phyloP scores from a whole-genome alignment of 805 yeast genomes.

The Hanseniaspora thailandica region DNA sequence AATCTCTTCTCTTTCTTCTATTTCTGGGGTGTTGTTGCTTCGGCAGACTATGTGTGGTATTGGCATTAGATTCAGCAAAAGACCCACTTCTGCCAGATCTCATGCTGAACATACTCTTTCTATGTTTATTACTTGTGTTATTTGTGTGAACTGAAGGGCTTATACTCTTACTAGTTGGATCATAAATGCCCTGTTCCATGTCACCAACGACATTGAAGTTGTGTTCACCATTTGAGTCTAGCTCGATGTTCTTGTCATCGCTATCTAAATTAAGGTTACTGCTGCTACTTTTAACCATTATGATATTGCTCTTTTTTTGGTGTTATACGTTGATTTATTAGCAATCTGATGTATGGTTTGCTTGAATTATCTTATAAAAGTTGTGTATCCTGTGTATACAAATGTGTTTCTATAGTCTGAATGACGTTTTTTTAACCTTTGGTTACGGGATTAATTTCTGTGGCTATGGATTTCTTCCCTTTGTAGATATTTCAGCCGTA shows the following conservation, averaged over 20 bases:
- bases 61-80: not conserved
- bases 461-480: too few relatives aligned
- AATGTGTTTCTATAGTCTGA: too few relatives aligned
- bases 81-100: constrained; percentile 1
- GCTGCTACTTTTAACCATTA: not conserved
- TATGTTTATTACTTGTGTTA: not conserved
- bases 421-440: too few relatives aligned
- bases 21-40: not conserved
- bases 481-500: too few relatives aligned
- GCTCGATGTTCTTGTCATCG: not conserved
- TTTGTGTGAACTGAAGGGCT: not conserved
- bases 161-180: not conserved
- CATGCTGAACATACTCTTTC: constrained; percentile 4
- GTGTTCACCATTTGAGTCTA: not conserved
- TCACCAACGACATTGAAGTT: not conserved
- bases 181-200: not conserved
- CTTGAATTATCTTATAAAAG: too few relatives aligned
- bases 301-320: too few relatives aligned
- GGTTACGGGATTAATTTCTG: too few relatives aligned
- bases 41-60: not conserved
- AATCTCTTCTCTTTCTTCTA: constrained; percentile 9
- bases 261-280: not conserved
- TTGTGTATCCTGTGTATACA: too few relatives aligned
- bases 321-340: too few relatives aligned
- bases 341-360: too few relatives aligned